Conservation (phyloP, 108 stramenopile genomes). For the Pseudonitzschia multiseries region DNA sequence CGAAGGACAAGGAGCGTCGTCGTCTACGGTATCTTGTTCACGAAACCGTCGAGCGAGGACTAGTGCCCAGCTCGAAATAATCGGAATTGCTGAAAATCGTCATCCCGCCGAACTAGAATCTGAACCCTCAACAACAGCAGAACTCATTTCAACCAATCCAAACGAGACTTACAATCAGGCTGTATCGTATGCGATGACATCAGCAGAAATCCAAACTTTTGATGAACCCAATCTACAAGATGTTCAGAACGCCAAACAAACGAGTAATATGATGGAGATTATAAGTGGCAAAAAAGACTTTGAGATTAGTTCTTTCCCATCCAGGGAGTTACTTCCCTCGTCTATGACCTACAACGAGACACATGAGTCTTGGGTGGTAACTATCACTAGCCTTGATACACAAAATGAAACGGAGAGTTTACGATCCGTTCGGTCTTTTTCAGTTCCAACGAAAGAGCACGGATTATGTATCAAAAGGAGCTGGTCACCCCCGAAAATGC, state of each 20-base stretch:
- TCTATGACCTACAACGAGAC: conserved; percentile 65
- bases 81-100: conserved; percentile 37
- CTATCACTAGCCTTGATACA: conserved; percentile 54
- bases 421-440: conserved; percentile 46
- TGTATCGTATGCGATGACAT: not conserved
- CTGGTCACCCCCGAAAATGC: conserved; percentile 58
- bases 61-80: conserved; percentile 34
- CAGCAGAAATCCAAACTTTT: not conserved
- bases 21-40: not conserved
- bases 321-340: conserved; percentile 63
- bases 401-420: conserved; percentile 45
- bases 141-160: conserved; percentile 10
- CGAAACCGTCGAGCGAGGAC: not conserved
- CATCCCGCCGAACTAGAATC: conserved; percentile 39
- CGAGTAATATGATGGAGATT: not conserved
- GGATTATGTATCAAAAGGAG: conserved; percentile 44
- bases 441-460: conserved; percentile 43
- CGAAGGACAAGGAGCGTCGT: not conserved
- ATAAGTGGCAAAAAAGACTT: not conserved
- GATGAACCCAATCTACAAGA: not conserved
- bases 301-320: conserved; percentile 21
- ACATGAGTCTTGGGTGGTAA: conserved; percentile 58
- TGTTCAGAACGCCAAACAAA: not conserved
- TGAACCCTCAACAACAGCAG: conserved; percentile 16
- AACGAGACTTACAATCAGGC: not conserved